These are phyloP conservation scores for Phytophthora constricta DNA, from an alignment of 352 stramenopile species.

Conservation along the genomic window DNA sequence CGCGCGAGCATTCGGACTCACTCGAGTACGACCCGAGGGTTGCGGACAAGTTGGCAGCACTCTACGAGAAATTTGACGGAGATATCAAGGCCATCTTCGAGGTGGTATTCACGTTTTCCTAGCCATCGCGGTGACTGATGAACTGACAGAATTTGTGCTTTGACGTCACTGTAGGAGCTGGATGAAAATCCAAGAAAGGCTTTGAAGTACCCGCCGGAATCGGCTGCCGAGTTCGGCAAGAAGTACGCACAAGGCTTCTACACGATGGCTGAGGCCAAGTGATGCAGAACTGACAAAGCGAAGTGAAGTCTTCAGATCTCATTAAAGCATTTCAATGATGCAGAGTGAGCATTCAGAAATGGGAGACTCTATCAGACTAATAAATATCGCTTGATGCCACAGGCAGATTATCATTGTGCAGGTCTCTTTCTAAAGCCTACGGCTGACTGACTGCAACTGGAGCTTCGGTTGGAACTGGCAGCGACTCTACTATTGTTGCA, in stretches of 20 bases:
- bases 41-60: slow-evolving; percentile 53
- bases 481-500: slow-evolving; percentile 1
- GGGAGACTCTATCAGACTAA: slow-evolving; percentile 19
- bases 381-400: slow-evolving; percentile 25
- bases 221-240: slow-evolving; percentile 73
- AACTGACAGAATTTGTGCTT: background rate
- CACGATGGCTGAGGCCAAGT: slow-evolving; percentile 86
- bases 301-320: background rate
- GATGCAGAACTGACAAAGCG: background rate
- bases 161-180: slow-evolving; percentile 48
- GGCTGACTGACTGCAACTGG: background rate
- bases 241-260: slow-evolving; percentile 88
- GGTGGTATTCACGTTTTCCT: slow-evolving; percentile 24
- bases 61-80: slow-evolving; percentile 73
- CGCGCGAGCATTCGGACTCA: slow-evolving; percentile 68
- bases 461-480: slow-evolving; percentile 4
- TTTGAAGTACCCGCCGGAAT: slow-evolving; percentile 71
- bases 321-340: background rate
- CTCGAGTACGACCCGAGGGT: slow-evolving; percentile 71
- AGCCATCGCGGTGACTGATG: background rate
- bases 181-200: slow-evolving; percentile 82
- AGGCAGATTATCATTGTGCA: slow-evolving; percentile 5
- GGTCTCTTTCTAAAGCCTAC: background rate
- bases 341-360: slow-evolving; percentile 6
- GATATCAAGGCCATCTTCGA: slow-evolving; percentile 76